Base-by-base conservation (phyloP, 1,139 yeast species). In the Pichiaceae sp. region DNA sequence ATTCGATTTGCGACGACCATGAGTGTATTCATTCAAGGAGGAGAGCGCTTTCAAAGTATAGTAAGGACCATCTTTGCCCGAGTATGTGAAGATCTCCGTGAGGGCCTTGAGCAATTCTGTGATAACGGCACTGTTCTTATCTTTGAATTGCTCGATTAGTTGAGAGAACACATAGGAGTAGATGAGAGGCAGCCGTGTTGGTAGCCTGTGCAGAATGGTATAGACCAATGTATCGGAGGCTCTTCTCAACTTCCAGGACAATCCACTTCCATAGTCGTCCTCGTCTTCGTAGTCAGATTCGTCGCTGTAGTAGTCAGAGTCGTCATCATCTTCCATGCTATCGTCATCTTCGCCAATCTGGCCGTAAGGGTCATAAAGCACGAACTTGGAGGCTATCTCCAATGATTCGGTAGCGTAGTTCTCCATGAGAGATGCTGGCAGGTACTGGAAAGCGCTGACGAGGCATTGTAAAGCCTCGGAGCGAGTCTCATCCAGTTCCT, bases 231-330 rank as follows among this genome's bases (percentile, higher is more conserved):
- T 59, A 2, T 75, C 68, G 0, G 86, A 62, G 39, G 69, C 70
- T 31, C 74, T 64, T 41, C 95, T 65, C 26, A 85, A 56, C 46
- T 77, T 78, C 85, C 93, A 81, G 1, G 84, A 73, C 21, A 76
- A 74, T 3, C 53, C 53, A 4, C 46, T 42, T 1, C 44, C 50
- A 47, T 80, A 87, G 37, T 75, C 76, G 29, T 64, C 68, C 31
- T 55, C 68, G n/a, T 68, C 78, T 16, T 65, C 69, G 17, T 68
- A 75, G 14, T 60, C 54, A 9, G 50, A 63, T n/a, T 54, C 68
- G 35, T 62, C 66, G n/a, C 57, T 68, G 15, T 66, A 75, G 31
- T 33, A 33, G 12, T 32, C 35, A 17, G 64, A 72, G 25, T 68
- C 70, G n/a, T 66, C 75, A 12, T 61, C 66, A 18, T 67, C 75